Percentiles rank a stretch among this genome's conserved stretches.
Evolutionary conservation across 192 early-diverging fungal genomes (phyloP).

Genomic region (Backusella liffmaniae): DNA sequence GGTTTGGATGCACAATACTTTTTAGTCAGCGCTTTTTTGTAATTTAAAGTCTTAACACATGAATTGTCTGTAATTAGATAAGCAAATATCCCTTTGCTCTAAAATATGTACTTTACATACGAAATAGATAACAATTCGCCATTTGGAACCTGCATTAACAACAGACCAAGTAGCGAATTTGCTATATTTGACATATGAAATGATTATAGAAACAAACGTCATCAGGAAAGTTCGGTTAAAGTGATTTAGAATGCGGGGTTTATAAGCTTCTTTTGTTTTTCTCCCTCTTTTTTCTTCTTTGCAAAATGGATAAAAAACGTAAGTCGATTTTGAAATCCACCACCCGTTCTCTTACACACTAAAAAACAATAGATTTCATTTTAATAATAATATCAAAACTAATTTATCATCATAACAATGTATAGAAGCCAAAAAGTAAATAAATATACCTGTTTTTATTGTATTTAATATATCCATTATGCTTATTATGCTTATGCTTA

Average conservation of each 20-base stretch:
- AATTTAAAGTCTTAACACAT: not conserved
- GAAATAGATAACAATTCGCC: too few relatives aligned
- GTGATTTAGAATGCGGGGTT: not conserved
- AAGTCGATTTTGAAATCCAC: constrained; percentile 1
- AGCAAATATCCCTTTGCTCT: not conserved
- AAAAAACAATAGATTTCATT: not conserved
- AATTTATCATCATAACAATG: not conserved
- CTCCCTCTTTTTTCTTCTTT: not conserved
- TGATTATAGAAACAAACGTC: not conserved
- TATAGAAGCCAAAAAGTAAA: constrained; percentile 6
- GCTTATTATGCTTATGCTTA: not conserved
- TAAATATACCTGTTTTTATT: not conserved
- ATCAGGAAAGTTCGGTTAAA: not conserved
- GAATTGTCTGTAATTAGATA: not conserved
- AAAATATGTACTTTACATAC: too few relatives aligned
- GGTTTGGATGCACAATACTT: not conserved
- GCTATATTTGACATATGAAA: too few relatives aligned
- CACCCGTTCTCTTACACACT: not conserved
- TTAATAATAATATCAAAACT: not conserved
- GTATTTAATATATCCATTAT: too few relatives aligned
- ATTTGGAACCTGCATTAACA: too few relatives aligned
- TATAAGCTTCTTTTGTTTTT: not conserved
- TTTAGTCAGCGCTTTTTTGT: constrained; percentile 6
- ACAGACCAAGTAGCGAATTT: too few relatives aligned
- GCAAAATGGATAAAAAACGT: constrained; percentile 3